phyloP scores from a whole-genome alignment of 129 eudicot species.

The Escallonia rubra region DNA sequence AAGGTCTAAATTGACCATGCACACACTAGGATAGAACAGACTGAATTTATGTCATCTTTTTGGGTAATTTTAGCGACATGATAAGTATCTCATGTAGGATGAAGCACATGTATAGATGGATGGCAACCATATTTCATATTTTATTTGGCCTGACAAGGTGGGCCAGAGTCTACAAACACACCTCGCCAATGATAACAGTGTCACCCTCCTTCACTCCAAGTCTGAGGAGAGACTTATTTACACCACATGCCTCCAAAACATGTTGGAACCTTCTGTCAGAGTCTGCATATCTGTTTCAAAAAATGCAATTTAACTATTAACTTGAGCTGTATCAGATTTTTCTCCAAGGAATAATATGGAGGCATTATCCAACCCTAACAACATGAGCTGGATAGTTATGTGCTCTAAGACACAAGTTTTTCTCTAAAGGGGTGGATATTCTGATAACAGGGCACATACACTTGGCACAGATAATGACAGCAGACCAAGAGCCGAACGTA shows the following conservation, averaged over 20 bases:
- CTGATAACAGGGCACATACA: background rate
- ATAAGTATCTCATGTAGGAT: too few species aligned
- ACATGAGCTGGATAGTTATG: too few species aligned
- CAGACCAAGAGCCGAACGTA: too few species aligned
- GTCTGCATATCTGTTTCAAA: conserved; percentile 57
- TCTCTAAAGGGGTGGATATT: background rate
- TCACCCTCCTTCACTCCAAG: conserved; percentile 99
- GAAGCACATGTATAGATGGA: too few species aligned
- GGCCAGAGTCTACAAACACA: conserved; percentile 14
- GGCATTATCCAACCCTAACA: too few species aligned
- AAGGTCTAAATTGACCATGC: too few species aligned
- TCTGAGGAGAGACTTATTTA: conserved; percentile 66
- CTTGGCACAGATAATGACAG: background rate
- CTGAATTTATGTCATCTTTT: too few species aligned
- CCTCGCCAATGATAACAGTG: conserved; percentile 84
- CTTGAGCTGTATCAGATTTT: background rate
- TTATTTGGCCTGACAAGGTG: background rate
- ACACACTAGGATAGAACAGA: too few species aligned
- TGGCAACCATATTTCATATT: too few species aligned
- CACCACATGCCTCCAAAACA: conserved; percentile 91
- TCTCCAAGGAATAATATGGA: background rate
- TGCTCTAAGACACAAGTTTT: too few species aligned
- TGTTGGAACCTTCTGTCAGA: conserved; percentile 94
- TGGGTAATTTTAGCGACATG: too few species aligned
- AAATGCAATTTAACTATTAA: conserved; percentile 12